A percentile compares a stretch with the other conserved stretches of the same genome.
These are phyloP conservation scores for Rusavskia elegans DNA, from an alignment of 495 filamentous ascomycete genomes.

Conservation along the genomic window DNA sequence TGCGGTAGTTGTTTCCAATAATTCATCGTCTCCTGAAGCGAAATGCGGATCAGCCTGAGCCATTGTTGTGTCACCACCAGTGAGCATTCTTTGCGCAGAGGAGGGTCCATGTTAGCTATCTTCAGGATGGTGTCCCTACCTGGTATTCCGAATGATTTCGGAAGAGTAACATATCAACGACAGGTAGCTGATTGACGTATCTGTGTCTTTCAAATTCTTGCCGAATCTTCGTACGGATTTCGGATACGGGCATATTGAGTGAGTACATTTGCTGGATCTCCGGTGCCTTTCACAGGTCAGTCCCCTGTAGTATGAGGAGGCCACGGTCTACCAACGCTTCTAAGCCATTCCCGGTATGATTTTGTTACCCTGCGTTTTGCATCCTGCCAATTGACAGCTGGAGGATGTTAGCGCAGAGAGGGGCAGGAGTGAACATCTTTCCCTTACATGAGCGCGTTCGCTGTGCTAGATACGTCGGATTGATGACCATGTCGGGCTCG, in stretches of 20 bases:
- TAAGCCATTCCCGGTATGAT: constrained; percentile 85
- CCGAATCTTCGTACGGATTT: constrained; percentile 81
- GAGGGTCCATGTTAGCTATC: not conserved
- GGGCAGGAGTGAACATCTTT: not conserved
- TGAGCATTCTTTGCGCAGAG: not conserved
- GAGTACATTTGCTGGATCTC: constrained; percentile 95
- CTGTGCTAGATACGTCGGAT: constrained; percentile 84
- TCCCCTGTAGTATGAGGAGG: constrained; percentile 11
- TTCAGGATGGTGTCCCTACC: constrained; percentile 21
- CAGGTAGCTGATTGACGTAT: constrained; percentile 74
- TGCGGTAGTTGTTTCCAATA: constrained; percentile 97
- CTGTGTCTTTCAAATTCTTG: constrained; percentile 96
- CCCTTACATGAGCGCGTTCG: constrained; percentile 69
- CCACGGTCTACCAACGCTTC: constrained; percentile 49
- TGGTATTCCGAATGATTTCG: constrained; percentile 86
- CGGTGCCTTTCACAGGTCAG: constrained; percentile 47
- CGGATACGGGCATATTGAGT: constrained; percentile 71
- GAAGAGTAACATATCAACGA: constrained; percentile 76
- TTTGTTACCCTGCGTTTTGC: constrained; percentile 66
- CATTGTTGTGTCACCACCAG: not conserved
- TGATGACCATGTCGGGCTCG: constrained; percentile 46
- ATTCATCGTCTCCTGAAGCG: constrained; percentile 79
- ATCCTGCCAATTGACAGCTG: constrained; percentile 78
- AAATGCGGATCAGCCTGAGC: not conserved
- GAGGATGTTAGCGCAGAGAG: constrained; percentile 7